Conservation (phyloP, 2,329 filamentous ascomycete genomes). For the Alternaria atra region DNA sequence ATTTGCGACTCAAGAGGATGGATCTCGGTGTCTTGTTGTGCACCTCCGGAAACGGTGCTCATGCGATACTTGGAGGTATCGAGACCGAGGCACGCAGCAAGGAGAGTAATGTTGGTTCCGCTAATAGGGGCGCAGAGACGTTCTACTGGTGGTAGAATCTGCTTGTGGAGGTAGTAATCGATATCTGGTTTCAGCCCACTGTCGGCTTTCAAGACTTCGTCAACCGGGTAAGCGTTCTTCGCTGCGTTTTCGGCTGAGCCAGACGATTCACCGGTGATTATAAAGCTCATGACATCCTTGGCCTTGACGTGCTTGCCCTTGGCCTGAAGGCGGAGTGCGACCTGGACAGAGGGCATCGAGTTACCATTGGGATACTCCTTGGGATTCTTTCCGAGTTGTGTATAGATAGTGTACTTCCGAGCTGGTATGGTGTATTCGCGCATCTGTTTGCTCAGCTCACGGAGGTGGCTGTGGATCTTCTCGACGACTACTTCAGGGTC, state of each 20-base stretch:
- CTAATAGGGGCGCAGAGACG: constrained; percentile 95
- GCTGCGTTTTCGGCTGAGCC: constrained; percentile 74
- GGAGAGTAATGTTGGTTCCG: constrained; percentile 86
- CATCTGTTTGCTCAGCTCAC: constrained; percentile 86
- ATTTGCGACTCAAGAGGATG: constrained; percentile 94
- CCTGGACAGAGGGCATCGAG: constrained; percentile 96
- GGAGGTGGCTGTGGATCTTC: constrained; percentile 91
- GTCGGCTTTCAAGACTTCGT: constrained; percentile 82
- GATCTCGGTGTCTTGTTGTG: constrained; percentile 61
- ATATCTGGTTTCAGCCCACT: constrained; percentile 83
- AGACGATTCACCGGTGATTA: constrained; percentile 78
- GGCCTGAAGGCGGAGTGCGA: constrained; percentile 86
- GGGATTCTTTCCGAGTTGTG: constrained; percentile 93
- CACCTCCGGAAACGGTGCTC: constrained; percentile 65
- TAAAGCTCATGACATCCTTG: constrained; percentile 95
- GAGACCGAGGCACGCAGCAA: constrained; percentile 92
- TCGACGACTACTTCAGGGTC: constrained; percentile 87
- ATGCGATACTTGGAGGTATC: constrained; percentile 88
- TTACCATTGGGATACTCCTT: constrained; percentile 94
- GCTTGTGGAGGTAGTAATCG: constrained; percentile 98
- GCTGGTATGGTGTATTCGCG: constrained; percentile 76
- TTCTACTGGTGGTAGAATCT: constrained; percentile 97
- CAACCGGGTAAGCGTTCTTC: constrained; percentile 87
- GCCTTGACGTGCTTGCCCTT: constrained; percentile 88
- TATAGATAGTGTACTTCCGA: constrained; percentile 96